Conservation (phyloP, 2,329 filamentous ascomycete genomes). For the Cryphonectria parasitica region DNA sequence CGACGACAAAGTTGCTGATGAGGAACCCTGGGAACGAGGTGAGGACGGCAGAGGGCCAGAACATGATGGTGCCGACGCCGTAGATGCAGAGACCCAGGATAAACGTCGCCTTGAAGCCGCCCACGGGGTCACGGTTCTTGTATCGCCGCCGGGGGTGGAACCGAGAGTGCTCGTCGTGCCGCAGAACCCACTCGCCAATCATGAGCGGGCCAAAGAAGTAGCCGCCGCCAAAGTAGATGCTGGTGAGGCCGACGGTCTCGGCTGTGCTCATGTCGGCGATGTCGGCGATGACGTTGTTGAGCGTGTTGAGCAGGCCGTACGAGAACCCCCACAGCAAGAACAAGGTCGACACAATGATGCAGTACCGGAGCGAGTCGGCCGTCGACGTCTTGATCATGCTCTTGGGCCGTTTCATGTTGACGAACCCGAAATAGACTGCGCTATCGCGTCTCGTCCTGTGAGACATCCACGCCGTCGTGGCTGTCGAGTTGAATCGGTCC, state of each 20-base stretch:
- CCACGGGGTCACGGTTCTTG: conserved; percentile 48
- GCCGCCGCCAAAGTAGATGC: conserved; percentile 70
- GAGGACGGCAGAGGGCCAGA: conserved; percentile 80
- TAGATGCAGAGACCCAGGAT: conserved; percentile 78
- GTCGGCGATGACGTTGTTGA: conserved; percentile 72
- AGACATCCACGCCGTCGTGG: conserved; percentile 23
- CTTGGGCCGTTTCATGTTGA: conserved; percentile 70
- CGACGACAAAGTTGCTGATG: conserved; percentile 73
- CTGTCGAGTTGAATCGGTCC: neutral
- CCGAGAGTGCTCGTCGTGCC: conserved; percentile 66
- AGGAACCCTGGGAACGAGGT: conserved; percentile 79
- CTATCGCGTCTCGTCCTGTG: conserved; percentile 45
- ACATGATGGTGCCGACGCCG: conserved; percentile 77
- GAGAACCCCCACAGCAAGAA: conserved; percentile 92
- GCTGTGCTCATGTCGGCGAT: conserved; percentile 64
- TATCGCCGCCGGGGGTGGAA: conserved; percentile 39
- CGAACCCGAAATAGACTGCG: conserved; percentile 74
- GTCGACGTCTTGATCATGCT: conserved; percentile 69
- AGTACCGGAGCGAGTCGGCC: conserved; percentile 71
- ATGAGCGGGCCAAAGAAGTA: conserved; percentile 73
- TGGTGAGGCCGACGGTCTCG: conserved; percentile 69
- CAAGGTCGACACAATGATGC: conserved; percentile 74
- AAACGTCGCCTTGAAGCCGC: conserved; percentile 79
- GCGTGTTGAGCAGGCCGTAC: conserved; percentile 81
- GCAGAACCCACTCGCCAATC: conserved; percentile 71